phyloP scores from a whole-genome alignment of 768 basidiomycete species.

The Dioszegia crocea region DNA sequence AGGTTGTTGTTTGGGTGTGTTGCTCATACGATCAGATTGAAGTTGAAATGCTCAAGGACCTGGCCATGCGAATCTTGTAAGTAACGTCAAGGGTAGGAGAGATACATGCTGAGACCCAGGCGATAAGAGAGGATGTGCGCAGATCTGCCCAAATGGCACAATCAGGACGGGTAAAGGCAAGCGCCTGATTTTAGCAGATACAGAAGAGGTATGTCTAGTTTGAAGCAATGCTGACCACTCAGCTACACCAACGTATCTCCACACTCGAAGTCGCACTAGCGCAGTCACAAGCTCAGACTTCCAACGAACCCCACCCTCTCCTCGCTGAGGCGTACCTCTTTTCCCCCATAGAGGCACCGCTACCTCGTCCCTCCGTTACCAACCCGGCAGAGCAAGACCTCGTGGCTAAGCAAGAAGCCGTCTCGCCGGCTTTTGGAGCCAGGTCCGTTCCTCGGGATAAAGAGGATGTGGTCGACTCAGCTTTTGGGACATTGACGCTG shows the following conservation, averaged over 20 bases:
- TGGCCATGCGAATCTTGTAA: slow-evolving; percentile 48
- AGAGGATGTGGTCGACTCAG: slow-evolving; percentile 37
- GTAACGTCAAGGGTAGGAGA: background rate
- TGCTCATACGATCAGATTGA: slow-evolving; percentile 23
- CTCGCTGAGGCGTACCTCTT: slow-evolving; percentile 40
- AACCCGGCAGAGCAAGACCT: background rate
- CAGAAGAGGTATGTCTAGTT: slow-evolving; percentile 28
- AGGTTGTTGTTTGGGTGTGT: background rate
- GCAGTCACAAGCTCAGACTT: slow-evolving; percentile 28
- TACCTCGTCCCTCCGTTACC: background rate
- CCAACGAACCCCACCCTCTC: slow-evolving; percentile 35
- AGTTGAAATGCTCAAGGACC: slow-evolving; percentile 45
- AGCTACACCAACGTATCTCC: slow-evolving; percentile 44
- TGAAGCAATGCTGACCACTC: background rate
- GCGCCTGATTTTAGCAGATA: slow-evolving; percentile 44
- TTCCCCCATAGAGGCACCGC: slow-evolving; percentile 24
- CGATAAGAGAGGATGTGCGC: slow-evolving; percentile 42
- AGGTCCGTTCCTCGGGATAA: background rate
- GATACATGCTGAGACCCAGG: too few relatives aligned
- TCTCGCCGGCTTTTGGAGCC: background rate
- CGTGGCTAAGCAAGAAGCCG: background rate
- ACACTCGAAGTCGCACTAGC: slow-evolving; percentile 46
- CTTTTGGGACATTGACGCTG: slow-evolving; percentile 46
- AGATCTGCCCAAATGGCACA: slow-evolving; percentile 46
- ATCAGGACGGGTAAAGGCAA: slow-evolving; percentile 45